Evolutionary conservation across 306 rosid genomes (phyloP), one percentile per base, ranked within the genome.

Genomic region (Psophocarpus tetragonolobus): DNA sequence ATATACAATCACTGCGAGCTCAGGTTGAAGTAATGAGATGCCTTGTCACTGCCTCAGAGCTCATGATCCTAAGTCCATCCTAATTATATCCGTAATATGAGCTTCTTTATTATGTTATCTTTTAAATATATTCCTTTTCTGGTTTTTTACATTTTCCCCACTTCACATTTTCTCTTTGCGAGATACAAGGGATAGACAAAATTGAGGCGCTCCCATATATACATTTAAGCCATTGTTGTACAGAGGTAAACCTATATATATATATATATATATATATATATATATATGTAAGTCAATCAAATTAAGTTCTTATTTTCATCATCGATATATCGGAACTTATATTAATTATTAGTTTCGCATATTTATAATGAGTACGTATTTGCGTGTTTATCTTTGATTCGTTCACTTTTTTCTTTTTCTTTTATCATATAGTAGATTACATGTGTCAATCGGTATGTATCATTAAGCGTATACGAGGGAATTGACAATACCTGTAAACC

Each of bases 21-120:
- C 98, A 94, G 76, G 92, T 91, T 82, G 94, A 91, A 86, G 96
- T 88, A 0, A 91, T 94, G 98, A 66, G 92, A 57, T 85, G 80
- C 80, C 73, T 91, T 56, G 87, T 86, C 7, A 72, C 71, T 62
- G 87, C 95, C 48, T 51, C 92, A 0, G 32, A 84, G 53, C 74
- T 82, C 17, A 10, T 82, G n/a, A 14, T 73, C 53, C 64, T 47
- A 3, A 83, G 84, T 78, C 75, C 76, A 42, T 78, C 77, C 13
- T 85, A 85, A 69, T 42, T 6, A 47, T 42, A 60, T 72, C 35
- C 63, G 57, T 58, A 74, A 27, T n/a, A n/a, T n/a, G n/a, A n/a
- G 50, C 17, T 48, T 47, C 54, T 30, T 39, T 60, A 58, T 21
- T 39, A 24, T 3, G 0, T 36, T 62, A 73, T 21, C 18, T 38